A percentile compares a stretch with the other conserved stretches of the same genome.
These are phyloP conservation scores for Lactifluus hygrophoroides DNA, from an alignment of 768 basidiomycete species.

Conservation along the genomic window DNA sequence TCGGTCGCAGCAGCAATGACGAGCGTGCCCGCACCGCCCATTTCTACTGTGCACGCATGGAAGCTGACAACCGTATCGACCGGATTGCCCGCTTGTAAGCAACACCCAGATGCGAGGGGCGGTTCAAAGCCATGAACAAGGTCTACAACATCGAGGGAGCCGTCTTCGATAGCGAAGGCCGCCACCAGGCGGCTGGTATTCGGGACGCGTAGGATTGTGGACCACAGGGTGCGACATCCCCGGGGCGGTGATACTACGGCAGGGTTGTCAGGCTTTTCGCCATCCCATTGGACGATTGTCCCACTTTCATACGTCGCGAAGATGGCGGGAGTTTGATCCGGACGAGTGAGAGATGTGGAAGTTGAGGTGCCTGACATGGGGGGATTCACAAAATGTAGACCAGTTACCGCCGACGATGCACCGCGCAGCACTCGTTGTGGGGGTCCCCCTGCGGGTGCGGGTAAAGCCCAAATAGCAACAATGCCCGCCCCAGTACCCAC, in stretches of 20 bases:
- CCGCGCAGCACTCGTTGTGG: conserved; percentile 35
- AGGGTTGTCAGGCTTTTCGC: conserved; percentile 25
- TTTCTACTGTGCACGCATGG: conserved; percentile 43
- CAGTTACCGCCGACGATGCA: conserved; percentile 40
- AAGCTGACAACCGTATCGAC: conserved; percentile 45
- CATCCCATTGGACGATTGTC: conserved; percentile 44
- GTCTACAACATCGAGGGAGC: conserved; percentile 54
- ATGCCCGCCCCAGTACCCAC: conserved; percentile 63
- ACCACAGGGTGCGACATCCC: conserved; percentile 36
- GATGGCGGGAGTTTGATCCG: conserved; percentile 19
- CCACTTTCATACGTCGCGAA: conserved; percentile 48
- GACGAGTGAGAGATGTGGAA: conserved; percentile 18
- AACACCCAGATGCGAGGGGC: conserved; percentile 37
- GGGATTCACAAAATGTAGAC: conserved; percentile 38
- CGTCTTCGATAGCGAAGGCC: conserved; percentile 57
- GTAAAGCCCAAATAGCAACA: conserved; percentile 55
- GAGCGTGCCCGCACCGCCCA: conserved; percentile 42
- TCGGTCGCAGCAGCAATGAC: conserved; percentile 57
- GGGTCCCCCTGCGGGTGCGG: conserved; percentile 29
- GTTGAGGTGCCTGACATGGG: conserved; percentile 17
- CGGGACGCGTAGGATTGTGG: conserved; percentile 40
- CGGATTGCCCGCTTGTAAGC: conserved; percentile 50
- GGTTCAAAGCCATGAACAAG: conserved; percentile 32
- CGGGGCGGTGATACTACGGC: conserved; percentile 38
- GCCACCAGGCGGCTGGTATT: conserved; percentile 41